Conservation (phyloP, 768 basidiomycete species). For the Mycena leptocephala region DNA sequence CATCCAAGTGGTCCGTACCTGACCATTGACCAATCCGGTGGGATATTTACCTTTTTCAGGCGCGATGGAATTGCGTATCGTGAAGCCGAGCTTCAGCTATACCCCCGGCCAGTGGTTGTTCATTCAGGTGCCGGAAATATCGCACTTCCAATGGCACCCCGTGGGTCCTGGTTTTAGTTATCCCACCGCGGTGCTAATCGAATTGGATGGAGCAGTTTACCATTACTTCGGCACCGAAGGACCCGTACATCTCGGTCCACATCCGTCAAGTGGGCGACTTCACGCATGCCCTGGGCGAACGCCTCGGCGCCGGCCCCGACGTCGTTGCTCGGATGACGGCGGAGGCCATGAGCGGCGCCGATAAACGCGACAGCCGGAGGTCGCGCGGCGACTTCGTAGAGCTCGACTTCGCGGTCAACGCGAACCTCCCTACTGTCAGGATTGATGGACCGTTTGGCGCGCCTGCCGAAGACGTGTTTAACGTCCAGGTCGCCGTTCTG, state of each 20-base stretch:
- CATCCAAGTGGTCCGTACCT: constrained; percentile 81
- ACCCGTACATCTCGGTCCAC: constrained; percentile 93
- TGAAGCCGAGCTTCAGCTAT: constrained; percentile 94
- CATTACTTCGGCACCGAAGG: constrained; percentile 95
- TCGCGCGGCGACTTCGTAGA: constrained; percentile 88
- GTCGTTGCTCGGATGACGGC: constrained; percentile 87
- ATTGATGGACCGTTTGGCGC: constrained; percentile 96
- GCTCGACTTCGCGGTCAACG: constrained; percentile 68
- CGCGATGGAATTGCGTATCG: constrained; percentile 94
- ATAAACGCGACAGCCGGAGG: constrained; percentile 55
- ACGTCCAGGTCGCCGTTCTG: constrained; percentile 87
- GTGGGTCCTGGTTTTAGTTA: constrained; percentile 59
- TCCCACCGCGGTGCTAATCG: constrained; percentile 1
- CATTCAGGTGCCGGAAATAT: constrained; percentile 90
- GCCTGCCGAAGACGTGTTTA: constrained; percentile 92
- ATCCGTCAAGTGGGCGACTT: constrained; percentile 96
- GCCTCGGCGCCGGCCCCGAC: constrained; percentile 85
- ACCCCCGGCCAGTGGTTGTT: constrained; percentile 94
- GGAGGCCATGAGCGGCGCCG: constrained; percentile 81
- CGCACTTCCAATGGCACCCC: constrained; percentile 92
- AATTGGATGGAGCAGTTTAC: constrained; percentile 75
- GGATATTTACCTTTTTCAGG: constrained; percentile 55
- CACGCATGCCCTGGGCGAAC: constrained; percentile 87
- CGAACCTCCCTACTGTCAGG: constrained; percentile 75
- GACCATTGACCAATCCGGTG: not conserved